A percentile compares a stretch with the other conserved stretches of the same genome.
Conservation (phyloP, 148 eudicot species). For the Cornus kousa region DNA sequence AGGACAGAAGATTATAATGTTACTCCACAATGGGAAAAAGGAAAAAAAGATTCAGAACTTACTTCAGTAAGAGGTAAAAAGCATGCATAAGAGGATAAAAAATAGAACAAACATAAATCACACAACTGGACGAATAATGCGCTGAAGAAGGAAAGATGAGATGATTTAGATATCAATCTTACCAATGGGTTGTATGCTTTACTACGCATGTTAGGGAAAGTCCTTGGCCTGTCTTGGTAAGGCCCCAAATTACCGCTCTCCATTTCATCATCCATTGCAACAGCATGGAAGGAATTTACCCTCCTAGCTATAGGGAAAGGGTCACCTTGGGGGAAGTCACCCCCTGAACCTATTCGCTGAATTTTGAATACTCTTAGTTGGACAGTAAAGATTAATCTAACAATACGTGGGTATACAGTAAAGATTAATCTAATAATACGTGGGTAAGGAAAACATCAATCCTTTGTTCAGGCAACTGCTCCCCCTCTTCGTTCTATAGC, state of each 20-base stretch:
- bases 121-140: neutral
- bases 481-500: neutral
- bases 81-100: neutral
- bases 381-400: neutral
- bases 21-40: neutral
- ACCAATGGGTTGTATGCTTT: slow-evolving; percentile 88
- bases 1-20: neutral
- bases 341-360: slow-evolving; percentile 82
- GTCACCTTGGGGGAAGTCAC: slow-evolving; percentile 74
- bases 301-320: slow-evolving; percentile 66
- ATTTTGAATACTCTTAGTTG: slow-evolving; percentile 44
- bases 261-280: slow-evolving; percentile 80
- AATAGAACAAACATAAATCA: neutral
- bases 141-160: slow-evolving; percentile 2
- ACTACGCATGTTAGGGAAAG: slow-evolving; percentile 87
- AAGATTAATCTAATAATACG: neutral
- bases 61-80: neutral
- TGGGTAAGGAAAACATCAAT: slow-evolving; percentile 7
- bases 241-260: slow-evolving; percentile 74
- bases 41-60: neutral
- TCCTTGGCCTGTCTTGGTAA: slow-evolving; percentile 80
- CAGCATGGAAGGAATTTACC: slow-evolving; percentile 61
- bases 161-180: slow-evolving; percentile 18
- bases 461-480: neutral
- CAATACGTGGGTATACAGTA: neutral